Conservation (phyloP, 78 protist species). For the Isochrysis galbana region DNA sequence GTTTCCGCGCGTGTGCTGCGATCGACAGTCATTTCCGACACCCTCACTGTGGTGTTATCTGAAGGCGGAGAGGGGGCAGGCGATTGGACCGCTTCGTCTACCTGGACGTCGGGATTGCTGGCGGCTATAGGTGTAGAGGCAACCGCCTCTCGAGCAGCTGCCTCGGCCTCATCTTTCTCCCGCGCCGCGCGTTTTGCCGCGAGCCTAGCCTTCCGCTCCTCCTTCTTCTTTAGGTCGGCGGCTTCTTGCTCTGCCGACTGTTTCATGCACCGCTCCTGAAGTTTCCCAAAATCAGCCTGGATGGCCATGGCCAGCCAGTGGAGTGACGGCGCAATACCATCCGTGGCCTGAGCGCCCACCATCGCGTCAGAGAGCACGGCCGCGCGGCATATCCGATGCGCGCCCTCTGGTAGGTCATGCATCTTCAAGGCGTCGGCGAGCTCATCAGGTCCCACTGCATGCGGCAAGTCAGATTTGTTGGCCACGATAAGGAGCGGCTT, state of each 20-base stretch:
- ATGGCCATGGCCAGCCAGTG: neutral
- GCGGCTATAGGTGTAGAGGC: too few species aligned
- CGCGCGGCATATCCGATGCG: neutral
- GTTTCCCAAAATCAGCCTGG: neutral
- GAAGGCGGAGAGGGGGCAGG: too few species aligned
- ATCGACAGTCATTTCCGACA: too few species aligned
- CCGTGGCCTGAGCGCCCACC: neutral
- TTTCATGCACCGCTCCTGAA: neutral
- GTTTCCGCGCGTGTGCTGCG: too few species aligned
- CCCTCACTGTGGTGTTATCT: too few species aligned
- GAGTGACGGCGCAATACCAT: neutral
- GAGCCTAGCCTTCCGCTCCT: slow-evolving; percentile 19
- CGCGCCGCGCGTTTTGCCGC: neutral
- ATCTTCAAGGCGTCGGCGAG: neutral
- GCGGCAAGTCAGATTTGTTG: slow-evolving; percentile 42
- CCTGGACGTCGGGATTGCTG: too few species aligned
- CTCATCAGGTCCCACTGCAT: neutral
- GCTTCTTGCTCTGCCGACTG: neutral
- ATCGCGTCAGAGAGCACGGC: neutral
- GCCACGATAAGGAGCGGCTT: slow-evolving; percentile 54
- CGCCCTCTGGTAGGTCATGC: neutral
- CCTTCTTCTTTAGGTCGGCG: neutral
- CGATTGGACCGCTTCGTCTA: too few species aligned
- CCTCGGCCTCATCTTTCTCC: neutral
- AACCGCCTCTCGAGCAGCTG: too few species aligned